Evolutionary conservation across 2,329 filamentous ascomycete genomes (phyloP).

Genomic region (Pseudogymnoascus sp.): DNA sequence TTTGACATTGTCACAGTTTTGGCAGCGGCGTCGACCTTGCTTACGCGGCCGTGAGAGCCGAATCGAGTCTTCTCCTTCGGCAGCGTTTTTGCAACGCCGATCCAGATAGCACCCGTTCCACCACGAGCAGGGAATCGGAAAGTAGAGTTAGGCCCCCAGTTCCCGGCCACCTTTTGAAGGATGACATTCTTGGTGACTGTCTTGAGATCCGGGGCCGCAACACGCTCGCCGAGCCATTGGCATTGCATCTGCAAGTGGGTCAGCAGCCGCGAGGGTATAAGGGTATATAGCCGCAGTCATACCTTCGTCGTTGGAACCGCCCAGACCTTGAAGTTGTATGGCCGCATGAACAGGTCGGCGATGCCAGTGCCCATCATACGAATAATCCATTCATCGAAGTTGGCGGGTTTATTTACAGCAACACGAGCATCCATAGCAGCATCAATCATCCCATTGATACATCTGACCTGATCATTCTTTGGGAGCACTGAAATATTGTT

Average conservation of each 20-base stretch:
- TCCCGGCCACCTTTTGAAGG: conserved; percentile 88
- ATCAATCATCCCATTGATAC: conserved; percentile 93
- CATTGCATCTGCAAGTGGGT: conserved; percentile 76
- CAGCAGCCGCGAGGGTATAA: background rate
- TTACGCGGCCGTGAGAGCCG: conserved; percentile 74
- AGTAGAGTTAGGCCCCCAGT: conserved; percentile 96
- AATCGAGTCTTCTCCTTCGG: conserved; percentile 88
- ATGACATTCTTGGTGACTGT: conserved; percentile 88
- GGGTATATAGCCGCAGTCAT: conserved; percentile 20
- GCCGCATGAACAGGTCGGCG: conserved; percentile 95
- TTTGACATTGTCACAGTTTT: conserved; percentile 77
- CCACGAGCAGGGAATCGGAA: conserved; percentile 96
- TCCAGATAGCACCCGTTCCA: conserved; percentile 98
- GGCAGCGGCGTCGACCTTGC: conserved; percentile 75
- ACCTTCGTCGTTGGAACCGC: conserved; percentile 96
- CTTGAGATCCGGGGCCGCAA: conserved; percentile 94
- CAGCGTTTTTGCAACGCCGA: conserved; percentile 85
- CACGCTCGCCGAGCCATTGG: conserved; percentile 95
- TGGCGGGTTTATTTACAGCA: conserved; percentile 81
- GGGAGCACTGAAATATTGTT: conserved; percentile 99
- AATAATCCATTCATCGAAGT: conserved; percentile 98
- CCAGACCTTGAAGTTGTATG: conserved; percentile 99
- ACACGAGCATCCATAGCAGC: conserved; percentile 81
- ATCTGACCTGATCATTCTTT: conserved; percentile 93
- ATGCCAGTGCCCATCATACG: conserved; percentile 84